Evolutionary conservation across 192 early-diverging fungal genomes (phyloP).

Genomic region (Linnemannia zychae): DNA sequence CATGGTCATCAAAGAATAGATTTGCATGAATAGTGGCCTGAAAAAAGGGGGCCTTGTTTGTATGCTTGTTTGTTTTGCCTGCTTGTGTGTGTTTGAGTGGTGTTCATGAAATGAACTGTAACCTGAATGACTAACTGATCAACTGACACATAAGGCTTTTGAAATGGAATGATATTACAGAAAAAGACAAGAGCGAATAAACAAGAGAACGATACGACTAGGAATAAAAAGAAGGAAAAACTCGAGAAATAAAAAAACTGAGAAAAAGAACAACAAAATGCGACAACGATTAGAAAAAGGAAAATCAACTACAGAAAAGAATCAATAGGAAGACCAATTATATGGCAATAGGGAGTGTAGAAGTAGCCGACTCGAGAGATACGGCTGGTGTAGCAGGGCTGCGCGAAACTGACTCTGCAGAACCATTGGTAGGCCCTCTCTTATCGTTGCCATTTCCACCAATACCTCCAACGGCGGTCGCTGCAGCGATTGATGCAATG

Average conservation of each 20-base stretch:
- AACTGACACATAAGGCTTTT: too few species aligned
- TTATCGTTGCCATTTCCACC: background rate
- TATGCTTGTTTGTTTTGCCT: too few species aligned
- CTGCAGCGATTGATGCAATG: conserved; percentile 19
- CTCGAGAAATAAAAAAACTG: background rate
- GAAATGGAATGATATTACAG: too few species aligned
- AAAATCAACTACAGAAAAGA: conserved; percentile 1
- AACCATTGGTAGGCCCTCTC: background rate
- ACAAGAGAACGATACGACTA: too few species aligned
- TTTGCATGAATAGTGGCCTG: too few species aligned
- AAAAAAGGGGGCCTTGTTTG: too few species aligned
- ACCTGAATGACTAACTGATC: too few species aligned
- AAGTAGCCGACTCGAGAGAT: background rate
- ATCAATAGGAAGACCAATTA: conserved; percentile 1
- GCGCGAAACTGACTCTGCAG: background rate
- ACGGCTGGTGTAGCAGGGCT: background rate
- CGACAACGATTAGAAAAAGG: background rate
- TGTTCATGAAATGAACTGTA: too few species aligned
- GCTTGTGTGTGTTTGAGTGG: too few species aligned
- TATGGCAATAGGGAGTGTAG: background rate
- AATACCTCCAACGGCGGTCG: background rate
- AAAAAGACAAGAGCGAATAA: too few species aligned
- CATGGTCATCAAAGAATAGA: too few species aligned
- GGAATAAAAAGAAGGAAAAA: background rate
- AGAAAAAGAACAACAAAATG: conserved; percentile 4